These are phyloP conservation scores for Hirschfeldia incana DNA, from an alignment of 345 rosid species.

Conservation along the genomic window DNA sequence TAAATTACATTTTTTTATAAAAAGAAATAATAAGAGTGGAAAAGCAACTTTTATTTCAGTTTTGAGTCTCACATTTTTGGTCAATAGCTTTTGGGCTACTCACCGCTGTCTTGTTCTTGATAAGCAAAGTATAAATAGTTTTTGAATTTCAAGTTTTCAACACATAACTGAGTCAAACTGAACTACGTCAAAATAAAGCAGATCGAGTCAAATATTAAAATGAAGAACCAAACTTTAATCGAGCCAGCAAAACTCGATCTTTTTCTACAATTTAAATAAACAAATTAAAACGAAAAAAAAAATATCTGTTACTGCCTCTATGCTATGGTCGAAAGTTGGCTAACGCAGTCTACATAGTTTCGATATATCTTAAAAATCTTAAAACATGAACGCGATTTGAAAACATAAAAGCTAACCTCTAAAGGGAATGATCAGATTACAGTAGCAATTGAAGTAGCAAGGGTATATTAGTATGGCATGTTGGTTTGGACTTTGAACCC, in stretches of 20 bases:
- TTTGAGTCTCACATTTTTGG: neutral
- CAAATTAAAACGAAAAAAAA: neutral
- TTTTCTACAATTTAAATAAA: neutral
- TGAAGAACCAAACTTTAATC: neutral
- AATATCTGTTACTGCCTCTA: neutral
- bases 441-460: neutral
- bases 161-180: conserved; percentile 3
- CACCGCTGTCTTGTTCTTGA: neutral
- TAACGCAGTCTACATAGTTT: neutral
- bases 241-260: neutral
- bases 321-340: neutral
- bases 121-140: no score
- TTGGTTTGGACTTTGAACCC: neutral
- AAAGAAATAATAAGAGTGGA: neutral
- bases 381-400: neutral
- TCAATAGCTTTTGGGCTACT: neutral
- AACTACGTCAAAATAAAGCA: neutral
- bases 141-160: neutral
- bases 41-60: neutral
- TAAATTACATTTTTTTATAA: no score
- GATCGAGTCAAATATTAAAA: conserved; percentile 13
- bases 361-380: neutral
- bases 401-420: neutral
- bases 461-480: neutral
- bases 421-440: neutral